Conservation (phyloP, 441 rosid species). For the Arabidopsis hybrid region DNA sequence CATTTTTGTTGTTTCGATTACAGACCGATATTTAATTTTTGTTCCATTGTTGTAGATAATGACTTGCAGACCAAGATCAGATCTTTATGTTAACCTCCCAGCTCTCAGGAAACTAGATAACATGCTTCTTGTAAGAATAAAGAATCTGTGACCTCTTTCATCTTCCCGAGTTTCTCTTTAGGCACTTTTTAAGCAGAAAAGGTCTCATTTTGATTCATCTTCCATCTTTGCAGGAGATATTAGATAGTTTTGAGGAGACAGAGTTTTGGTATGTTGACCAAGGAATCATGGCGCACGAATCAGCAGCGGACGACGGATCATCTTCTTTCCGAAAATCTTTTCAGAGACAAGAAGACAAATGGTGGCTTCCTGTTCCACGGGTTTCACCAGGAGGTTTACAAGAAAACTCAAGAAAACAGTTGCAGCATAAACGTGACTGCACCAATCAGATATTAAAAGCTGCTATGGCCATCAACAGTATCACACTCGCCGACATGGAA, state of each 20-base stretch:
- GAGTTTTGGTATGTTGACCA: slow-evolving; percentile 98
- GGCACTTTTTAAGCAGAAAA: slow-evolving; percentile 26
- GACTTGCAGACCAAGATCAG: slow-evolving; percentile 94
- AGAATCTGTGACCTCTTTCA: slow-evolving; percentile 40
- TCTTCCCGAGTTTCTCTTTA: slow-evolving; percentile 9
- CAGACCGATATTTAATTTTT: neutral
- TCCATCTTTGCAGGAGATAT: slow-evolving; percentile 68
- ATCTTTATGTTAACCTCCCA: slow-evolving; percentile 86
- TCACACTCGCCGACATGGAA: slow-evolving; percentile 86
- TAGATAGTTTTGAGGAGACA: slow-evolving; percentile 77
- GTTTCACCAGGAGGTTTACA: slow-evolving; percentile 83
- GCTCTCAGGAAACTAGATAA: slow-evolving; percentile 94
- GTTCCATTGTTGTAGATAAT: slow-evolving; percentile 66
- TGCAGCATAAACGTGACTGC: slow-evolving; percentile 93
- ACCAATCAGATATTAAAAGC: slow-evolving; percentile 97
- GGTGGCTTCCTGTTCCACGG: slow-evolving; percentile 99
- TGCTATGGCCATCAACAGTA: slow-evolving; percentile 94
- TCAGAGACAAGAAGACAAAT: slow-evolving; percentile 96
- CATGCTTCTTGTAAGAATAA: slow-evolving; percentile 99
- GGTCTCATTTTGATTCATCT: slow-evolving; percentile 14
- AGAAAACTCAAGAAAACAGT: slow-evolving; percentile 77
- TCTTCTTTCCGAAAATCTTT: slow-evolving; percentile 74
- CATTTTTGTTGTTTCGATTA: neutral
- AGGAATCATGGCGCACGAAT: slow-evolving; percentile 79
- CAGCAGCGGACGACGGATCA: slow-evolving; percentile 82